These are phyloP conservation scores for Verticillium klebahnii DNA, from an alignment of 2,329 filamentous ascomycete species.

Conservation along the genomic window DNA sequence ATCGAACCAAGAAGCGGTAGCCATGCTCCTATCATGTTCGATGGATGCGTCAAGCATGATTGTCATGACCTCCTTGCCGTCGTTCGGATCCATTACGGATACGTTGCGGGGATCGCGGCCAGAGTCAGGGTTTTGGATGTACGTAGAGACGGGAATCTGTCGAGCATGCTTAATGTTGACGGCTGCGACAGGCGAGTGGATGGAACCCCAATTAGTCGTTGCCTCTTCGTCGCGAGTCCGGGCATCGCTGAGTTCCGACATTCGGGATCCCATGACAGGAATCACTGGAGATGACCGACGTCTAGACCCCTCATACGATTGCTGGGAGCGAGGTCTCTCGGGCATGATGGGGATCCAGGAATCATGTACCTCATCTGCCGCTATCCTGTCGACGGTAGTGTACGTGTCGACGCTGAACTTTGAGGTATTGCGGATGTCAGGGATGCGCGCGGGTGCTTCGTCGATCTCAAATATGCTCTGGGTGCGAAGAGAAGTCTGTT, in stretches of 20 bases:
- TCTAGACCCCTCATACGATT: constrained; percentile 24
- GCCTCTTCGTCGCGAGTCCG: constrained; percentile 34
- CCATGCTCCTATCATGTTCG: constrained; percentile 15
- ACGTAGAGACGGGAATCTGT: constrained; percentile 34
- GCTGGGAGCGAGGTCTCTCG: constrained; percentile 1
- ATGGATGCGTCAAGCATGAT: constrained; percentile 36
- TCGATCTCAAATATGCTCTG: constrained; percentile 35
- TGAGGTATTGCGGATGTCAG: constrained; percentile 14
- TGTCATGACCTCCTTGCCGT: constrained; percentile 32
- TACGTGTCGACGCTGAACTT: constrained; percentile 26
- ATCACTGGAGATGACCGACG: constrained; percentile 48
- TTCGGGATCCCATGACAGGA: constrained; percentile 29
- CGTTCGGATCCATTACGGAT: constrained; percentile 14
- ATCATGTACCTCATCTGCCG: constrained; percentile 28
- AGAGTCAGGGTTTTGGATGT: constrained; percentile 26
- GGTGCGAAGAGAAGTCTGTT: constrained; percentile 30
- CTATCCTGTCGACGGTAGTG: constrained; percentile 12
- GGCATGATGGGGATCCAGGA: constrained; percentile 32
- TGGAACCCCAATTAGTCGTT: constrained; percentile 43
- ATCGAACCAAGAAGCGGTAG: constrained; percentile 18
- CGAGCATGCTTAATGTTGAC: constrained; percentile 37
- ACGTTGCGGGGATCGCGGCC: constrained; percentile 4
- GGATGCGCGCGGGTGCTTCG: constrained; percentile 16
- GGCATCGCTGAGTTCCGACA: constrained; percentile 28
- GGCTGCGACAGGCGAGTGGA: constrained; percentile 43